Evolutionary conservation across 805 yeast species (phyloP).

Genomic region (Sungouiozyma ichnusensis): DNA sequence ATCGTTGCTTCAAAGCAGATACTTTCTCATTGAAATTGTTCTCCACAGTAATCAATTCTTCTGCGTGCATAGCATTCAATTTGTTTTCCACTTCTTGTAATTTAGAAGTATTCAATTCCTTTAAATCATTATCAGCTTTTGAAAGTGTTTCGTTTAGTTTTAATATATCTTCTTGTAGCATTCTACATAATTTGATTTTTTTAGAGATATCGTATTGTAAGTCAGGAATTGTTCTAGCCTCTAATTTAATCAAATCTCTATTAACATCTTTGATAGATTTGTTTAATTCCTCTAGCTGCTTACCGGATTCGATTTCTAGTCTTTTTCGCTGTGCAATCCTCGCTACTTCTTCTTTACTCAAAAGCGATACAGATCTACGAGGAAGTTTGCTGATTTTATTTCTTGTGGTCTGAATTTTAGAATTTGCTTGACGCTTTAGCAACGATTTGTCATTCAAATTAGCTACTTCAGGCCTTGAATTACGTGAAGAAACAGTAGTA

Average conservation of each 20-base stretch:
- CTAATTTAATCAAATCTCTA: conserved; percentile 4
- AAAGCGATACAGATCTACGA: neutral
- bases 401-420: neutral
- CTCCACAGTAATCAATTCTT: conserved; percentile 22
- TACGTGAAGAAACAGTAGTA: neutral
- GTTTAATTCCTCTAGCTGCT: conserved; percentile 1
- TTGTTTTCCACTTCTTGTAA: conserved; percentile 10
- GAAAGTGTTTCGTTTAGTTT: neutral
- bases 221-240: conserved; percentile 17
- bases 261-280: conserved; percentile 1
- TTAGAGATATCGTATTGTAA: conserved; percentile 21
- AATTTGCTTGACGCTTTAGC: neutral
- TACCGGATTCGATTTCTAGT: conserved; percentile 2
- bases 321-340: conserved; percentile 4
- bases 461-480: neutral
- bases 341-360: conserved; percentile 4
- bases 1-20: conserved; percentile 7
- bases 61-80: conserved; percentile 13
- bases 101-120: conserved; percentile 8
- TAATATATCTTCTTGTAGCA: conserved; percentile 14
- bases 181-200: conserved; percentile 12
- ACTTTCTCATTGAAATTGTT: conserved; percentile 14
- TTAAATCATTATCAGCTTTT: conserved; percentile 1
- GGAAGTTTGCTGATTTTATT: neutral
- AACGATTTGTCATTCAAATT: neutral